Conservation (phyloP, 73 alveolate genomes). For the Paramecium bursaria region DNA sequence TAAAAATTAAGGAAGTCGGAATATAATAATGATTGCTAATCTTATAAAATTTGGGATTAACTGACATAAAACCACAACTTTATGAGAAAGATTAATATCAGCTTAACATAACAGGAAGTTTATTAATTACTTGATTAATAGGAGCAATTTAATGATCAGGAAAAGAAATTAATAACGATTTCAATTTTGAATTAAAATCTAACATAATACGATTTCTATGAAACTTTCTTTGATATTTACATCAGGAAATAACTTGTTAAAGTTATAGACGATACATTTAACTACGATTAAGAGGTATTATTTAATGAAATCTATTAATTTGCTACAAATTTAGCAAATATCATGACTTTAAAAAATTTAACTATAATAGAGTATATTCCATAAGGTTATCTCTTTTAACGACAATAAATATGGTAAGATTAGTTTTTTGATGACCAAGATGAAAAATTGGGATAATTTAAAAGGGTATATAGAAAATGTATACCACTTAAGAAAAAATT, state of each 20-base stretch:
- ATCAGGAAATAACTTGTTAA: conserved; percentile 1
- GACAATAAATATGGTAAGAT: conserved; percentile 11
- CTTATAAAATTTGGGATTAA: not conserved
- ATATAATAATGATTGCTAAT: not conserved
- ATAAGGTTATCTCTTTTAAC: not conserved
- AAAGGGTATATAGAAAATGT: conserved; percentile 42
- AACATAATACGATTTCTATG: too few relatives aligned
- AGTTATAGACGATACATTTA: conserved; percentile 1
- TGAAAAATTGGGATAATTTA: not conserved
- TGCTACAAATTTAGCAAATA: not conserved
- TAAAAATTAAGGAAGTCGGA: not conserved
- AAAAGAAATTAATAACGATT: too few relatives aligned
- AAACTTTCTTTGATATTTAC: conserved; percentile 19
- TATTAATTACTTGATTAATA: too few relatives aligned
- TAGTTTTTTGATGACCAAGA: conserved; percentile 17
- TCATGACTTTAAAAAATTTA: conserved; percentile 14
- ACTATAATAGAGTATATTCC: not conserved
- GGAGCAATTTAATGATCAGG: too few relatives aligned
- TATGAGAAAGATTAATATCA: not conserved
- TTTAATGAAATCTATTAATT: not conserved
- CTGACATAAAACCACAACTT: not conserved
- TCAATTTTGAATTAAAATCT: too few relatives aligned
- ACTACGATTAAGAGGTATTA: not conserved
- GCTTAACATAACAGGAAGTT: not conserved
- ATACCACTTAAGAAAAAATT: conserved; percentile 4